Base-by-base conservation (phyloP, 1,139 yeast genomes). In the Candida anutae region DNA sequence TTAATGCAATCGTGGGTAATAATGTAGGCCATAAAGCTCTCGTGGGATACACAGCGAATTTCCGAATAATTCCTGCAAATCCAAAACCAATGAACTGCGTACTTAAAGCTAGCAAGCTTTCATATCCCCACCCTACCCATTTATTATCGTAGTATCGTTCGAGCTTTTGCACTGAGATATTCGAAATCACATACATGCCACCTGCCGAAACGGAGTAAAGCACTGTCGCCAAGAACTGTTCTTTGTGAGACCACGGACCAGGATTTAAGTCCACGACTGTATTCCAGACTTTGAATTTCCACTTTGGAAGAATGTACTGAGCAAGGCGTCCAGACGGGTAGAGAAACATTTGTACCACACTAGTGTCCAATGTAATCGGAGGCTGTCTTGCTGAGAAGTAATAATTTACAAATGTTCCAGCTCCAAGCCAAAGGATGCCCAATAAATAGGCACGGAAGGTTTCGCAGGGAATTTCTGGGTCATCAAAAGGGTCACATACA, bases 331-430 rank as follows among this genome's bases (percentile, higher is more conserved):
- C 85, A 39, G 69, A 56, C 8, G 81, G 79, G 42, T 70, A 76
- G 28, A 77, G 47, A 43, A 77, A 77, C 43, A 76, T 73, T 36
- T 72, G 74, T 42, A 74, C 74, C 31, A 77, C 59, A 26, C 69
- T 70, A 18, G 75, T 48, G 13, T 78, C 77, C 15, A 75, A 46
- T 14, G 62, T 57, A 21, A 27, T 19, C 14, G 11, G 11, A 6
- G 29, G 29, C 13, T 27, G 29, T 21, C 29, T 16, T 9, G 23
- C 69, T 11, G 60, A 59, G 39, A 65, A 65, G 36, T 63, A 62
- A 33, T 62, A 62, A 35, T 64, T 64, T 28, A 65, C 53, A 16
- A 62, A 41, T 2, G 69, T 53, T 1, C 72, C 71, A 10, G 64
- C 36, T 14, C 17, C 23, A 16, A 67, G 56, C 79, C 81, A 76